These are phyloP conservation scores for Linanthus parryae DNA, from an alignment of 148 eudicot species.

Conservation along the genomic window DNA sequence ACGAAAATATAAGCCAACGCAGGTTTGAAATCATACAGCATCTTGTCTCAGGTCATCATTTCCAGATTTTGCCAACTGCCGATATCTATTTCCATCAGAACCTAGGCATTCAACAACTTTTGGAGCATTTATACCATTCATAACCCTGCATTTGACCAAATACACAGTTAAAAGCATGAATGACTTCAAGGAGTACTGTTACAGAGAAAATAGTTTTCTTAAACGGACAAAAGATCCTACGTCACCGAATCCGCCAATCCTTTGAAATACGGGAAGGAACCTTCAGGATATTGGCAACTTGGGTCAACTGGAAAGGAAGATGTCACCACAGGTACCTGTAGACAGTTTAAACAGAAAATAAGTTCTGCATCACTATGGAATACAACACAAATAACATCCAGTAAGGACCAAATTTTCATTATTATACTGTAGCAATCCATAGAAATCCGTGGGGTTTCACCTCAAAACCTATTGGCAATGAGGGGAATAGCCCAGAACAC, in stretches of 20 bases:
- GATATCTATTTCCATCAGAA: constrained; percentile 88
- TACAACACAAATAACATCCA: no score
- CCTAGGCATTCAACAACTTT: constrained; percentile 94
- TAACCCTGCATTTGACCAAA: constrained; percentile 49
- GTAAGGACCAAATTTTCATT: no score
- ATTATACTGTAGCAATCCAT: no score
- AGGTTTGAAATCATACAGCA: constrained; percentile 69
- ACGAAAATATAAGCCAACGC: no score
- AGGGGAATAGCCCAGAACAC: no score
- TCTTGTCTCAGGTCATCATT: constrained; percentile 99
- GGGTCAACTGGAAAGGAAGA: constrained; percentile 73
- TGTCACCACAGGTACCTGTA: constrained; percentile 95
- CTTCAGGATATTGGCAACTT: constrained; percentile 76
- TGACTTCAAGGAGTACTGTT: constrained; percentile 4
- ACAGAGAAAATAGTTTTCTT: constrained; percentile 7
- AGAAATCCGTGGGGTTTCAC: no score
- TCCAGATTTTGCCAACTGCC: constrained; percentile 97
- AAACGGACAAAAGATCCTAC: constrained; percentile 33
- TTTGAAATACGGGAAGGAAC: constrained; percentile 86
- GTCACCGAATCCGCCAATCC: constrained; percentile 87
- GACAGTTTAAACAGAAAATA: background rate
- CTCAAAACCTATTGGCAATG: no score
- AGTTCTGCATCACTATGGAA: background rate
- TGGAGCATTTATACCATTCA: constrained; percentile 99
- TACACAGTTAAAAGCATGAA: background rate